phyloP scores from a whole-genome alignment of 2,329 filamentous ascomycete species.

The Blastomyces silverae region DNA sequence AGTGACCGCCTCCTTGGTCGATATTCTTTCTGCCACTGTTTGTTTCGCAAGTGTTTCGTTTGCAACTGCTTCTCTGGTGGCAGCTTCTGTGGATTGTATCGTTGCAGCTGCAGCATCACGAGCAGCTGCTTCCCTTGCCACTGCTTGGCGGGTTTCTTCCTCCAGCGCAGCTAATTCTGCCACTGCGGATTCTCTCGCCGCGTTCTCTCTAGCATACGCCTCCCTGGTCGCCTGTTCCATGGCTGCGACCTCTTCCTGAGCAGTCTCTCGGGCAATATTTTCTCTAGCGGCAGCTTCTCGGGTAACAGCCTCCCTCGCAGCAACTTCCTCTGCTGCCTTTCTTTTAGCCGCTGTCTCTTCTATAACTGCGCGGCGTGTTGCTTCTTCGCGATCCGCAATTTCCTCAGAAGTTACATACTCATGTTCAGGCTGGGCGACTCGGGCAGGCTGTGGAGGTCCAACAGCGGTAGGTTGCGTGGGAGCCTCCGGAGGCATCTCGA shows the following conservation, averaged over 20 bases:
- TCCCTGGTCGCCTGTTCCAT: conserved; percentile 54
- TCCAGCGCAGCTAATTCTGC: conserved; percentile 21
- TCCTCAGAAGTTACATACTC: conserved; percentile 8
- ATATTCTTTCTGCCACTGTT: conserved; percentile 3
- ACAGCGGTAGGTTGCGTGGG: not conserved
- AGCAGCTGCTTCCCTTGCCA: conserved; percentile 11
- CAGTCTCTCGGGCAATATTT: conserved; percentile 29
- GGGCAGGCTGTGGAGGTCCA: not conserved
- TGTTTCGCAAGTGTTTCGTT: conserved; percentile 6
- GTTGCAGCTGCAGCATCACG: conserved; percentile 8
- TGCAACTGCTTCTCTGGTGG: conserved; percentile 5
- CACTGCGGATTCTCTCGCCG: conserved; percentile 26
- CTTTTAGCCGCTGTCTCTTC: conserved; percentile 17
- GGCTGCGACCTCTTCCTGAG: conserved; percentile 28
- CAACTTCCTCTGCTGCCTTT: conserved; percentile 17
- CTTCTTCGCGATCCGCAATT: conserved; percentile 20
- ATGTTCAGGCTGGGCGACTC: not conserved
- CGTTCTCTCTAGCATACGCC: conserved; percentile 32
- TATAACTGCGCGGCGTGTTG: conserved; percentile 19
- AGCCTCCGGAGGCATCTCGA: not conserved
- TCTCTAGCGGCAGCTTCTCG: conserved; percentile 29
- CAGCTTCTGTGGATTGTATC: conserved; percentile 9
- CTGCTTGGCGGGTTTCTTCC: conserved; percentile 1
- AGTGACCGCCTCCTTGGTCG: conserved; percentile 7
- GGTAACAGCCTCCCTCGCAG: conserved; percentile 13